phyloP scores from a whole-genome alignment of 306 rosid species.

The Alnus glutinosa region DNA sequence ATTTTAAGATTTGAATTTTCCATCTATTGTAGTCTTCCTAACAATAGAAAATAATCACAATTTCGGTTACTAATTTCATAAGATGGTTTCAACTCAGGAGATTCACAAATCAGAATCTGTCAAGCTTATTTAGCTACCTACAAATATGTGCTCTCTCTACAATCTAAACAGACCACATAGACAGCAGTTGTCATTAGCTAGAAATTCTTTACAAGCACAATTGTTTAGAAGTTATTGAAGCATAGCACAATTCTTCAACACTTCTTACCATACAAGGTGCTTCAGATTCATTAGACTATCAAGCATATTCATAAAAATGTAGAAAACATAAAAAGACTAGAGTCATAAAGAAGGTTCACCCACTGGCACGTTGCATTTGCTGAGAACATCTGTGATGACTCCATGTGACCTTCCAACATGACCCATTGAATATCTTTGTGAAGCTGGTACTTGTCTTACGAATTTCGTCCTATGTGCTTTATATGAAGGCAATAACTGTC shows the following conservation, averaged over 20 bases:
- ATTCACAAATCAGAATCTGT: neutral
- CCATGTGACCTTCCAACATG: constrained; percentile 59
- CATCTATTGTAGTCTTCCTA: neutral
- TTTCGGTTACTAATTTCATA: neutral
- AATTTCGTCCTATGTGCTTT: constrained; percentile 74
- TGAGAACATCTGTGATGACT: constrained; percentile 49
- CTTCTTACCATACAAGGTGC: neutral
- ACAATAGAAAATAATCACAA: neutral
- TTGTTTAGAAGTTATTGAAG: neutral
- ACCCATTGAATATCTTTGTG: constrained; percentile 45
- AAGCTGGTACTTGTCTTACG: constrained; percentile 36
- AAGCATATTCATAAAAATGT: constrained; percentile 12
- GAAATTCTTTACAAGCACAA: neutral
- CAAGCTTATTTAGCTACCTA: neutral
- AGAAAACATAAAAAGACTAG: neutral
- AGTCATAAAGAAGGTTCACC: constrained; percentile 31
- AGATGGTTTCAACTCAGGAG: neutral
- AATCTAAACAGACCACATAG: neutral
- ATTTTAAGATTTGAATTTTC: neutral
- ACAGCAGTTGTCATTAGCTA: neutral
- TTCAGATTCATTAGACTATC: neutral
- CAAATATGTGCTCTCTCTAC: neutral
- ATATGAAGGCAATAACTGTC: constrained; percentile 78
- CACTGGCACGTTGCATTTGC: constrained; percentile 71
- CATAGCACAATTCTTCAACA: neutral